Evolutionary conservation across 371 early-diverging fungal species (phyloP), one percentile per base, ranked within the genome.

Genomic region (Mortierella sp.): DNA sequence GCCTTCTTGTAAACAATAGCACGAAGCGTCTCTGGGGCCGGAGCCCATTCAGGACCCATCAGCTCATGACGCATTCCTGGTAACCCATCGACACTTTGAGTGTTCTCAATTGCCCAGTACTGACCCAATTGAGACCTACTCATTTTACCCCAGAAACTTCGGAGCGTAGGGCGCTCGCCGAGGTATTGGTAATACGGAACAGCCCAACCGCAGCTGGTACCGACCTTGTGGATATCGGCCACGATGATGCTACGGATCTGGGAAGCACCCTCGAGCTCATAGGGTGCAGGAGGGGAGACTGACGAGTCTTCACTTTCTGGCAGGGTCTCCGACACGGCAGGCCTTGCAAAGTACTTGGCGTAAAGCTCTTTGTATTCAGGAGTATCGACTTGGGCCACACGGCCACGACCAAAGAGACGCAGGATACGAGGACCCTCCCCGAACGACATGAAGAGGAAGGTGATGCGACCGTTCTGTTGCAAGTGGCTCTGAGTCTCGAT

Each of bases 391-490:
- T 72, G 74, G 26, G 58, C 30, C 13, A 84, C 82, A 9, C 42
- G 34, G 23, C 78, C 82, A 7, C 39, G 74, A 53, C 83, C 80
- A 64, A 80, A 84, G 58, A 85, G 64, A 0, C 84, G 80, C 52
- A 84, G 53, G 50, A 84, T 84, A 53, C 72, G 78, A 14, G 86
- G 87, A 1, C 66, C 31, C 21, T 81, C 82, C 16, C 84, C 87
- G 52, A 85, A 84, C 21, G 84, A 84, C 21, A 80, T 76, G 54
- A 84, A 55, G 85, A 87, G 84, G 57, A 87, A 30, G 5, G 86
- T 84, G 30, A 85, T 61, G 14, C 87, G 80, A 1, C 76, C 74
- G 71, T 86, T 87, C 51, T 86, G 82, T 45, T 72, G 62, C 53
- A 83, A 24, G 51, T 86, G 85, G 52, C 83, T 68, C 49, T 84